phyloP scores from a whole-genome alignment of 768 basidiomycete genomes.

The Crucibulum laeve region DNA sequence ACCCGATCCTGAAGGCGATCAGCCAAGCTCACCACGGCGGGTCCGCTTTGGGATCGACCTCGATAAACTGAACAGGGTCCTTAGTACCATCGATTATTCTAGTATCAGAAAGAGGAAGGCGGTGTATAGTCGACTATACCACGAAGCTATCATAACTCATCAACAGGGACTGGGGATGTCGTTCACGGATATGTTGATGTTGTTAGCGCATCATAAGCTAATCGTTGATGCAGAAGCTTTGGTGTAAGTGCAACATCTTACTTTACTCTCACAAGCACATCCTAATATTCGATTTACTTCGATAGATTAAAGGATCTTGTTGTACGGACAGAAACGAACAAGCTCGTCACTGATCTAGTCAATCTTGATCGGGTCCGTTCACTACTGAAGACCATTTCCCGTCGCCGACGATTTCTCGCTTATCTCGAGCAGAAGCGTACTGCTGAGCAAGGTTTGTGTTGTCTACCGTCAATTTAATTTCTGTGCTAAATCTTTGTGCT shows the following conservation, averaged over 20 bases:
- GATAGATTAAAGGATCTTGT: constrained; percentile 79
- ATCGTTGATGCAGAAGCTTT: constrained; percentile 88
- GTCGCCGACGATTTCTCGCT: constrained; percentile 63
- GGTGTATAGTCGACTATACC: constrained; percentile 73
- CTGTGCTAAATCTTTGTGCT: constrained; percentile 2
- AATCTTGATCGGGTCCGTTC: constrained; percentile 84
- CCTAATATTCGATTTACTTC: constrained; percentile 3
- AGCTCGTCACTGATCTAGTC: constrained; percentile 77
- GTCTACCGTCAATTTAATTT: not conserved
- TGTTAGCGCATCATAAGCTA: constrained; percentile 88
- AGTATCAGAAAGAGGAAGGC: constrained; percentile 63
- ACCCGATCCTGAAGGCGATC: constrained; percentile 25
- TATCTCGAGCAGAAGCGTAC: constrained; percentile 37
- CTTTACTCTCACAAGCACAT: not conserved
- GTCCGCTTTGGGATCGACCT: constrained; percentile 55
- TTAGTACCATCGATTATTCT: constrained; percentile 62
- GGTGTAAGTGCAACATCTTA: constrained; percentile 68
- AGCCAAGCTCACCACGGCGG: constrained; percentile 26
- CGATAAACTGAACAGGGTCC: constrained; percentile 48
- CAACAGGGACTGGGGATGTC: constrained; percentile 78
- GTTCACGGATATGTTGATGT: constrained; percentile 83
- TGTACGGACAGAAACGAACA: constrained; percentile 68
- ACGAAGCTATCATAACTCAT: constrained; percentile 78
- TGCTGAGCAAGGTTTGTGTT: constrained; percentile 33
- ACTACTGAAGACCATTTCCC: constrained; percentile 69